Evolutionary conservation across 129 eudicot genomes (phyloP), one percentile per base, ranked within the genome.

Genomic region (Ambrosia artemisiifolia): DNA sequence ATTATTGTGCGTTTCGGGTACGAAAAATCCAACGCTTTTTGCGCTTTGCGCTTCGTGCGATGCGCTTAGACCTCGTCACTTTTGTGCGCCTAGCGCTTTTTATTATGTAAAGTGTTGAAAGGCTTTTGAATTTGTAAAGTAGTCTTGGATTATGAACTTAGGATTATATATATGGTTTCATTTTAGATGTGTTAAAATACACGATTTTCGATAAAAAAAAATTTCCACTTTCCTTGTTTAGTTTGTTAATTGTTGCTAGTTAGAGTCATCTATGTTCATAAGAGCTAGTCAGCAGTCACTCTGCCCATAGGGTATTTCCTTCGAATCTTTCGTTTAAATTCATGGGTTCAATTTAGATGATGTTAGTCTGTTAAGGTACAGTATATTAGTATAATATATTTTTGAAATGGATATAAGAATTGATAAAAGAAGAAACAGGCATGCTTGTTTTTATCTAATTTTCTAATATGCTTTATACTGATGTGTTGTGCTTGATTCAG

Each of bases 401-500:
- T 6, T 32, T 60, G 19, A 20, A 10, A 20, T 56, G 32, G 32
- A 53, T 12, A 17, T 17, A 6, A 55, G 24, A 30, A 30, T 18
- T 59, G 5, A 32, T 32, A 32, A 18, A 18, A 0, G 4, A 57
- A 32, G 18, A 60, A 30, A 60, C 4, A 8, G 65, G 38, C 42
- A 11, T 57, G 36, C 1, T 57, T 11, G 11, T 6, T 51, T 51
- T 17, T 2, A 30, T 59, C 65, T 59, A 59, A 24, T 17, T 2
- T 12, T 59, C 65, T 59, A 59, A 24, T 12, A 59, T 30, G 42
- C 44, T 33, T 60, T 60, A 60, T 8, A 18, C 24, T 4, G 35
- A 62, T 62, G 67, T n/a, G 17, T n/a, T 18, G 34, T 51, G 53
- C 4, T 65, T 1, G 20, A 60, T 77, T 14, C 78, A 94, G 98